phyloP scores from a whole-genome alignment of 768 basidiomycete species.

The Pleurotus ostreatus region DNA sequence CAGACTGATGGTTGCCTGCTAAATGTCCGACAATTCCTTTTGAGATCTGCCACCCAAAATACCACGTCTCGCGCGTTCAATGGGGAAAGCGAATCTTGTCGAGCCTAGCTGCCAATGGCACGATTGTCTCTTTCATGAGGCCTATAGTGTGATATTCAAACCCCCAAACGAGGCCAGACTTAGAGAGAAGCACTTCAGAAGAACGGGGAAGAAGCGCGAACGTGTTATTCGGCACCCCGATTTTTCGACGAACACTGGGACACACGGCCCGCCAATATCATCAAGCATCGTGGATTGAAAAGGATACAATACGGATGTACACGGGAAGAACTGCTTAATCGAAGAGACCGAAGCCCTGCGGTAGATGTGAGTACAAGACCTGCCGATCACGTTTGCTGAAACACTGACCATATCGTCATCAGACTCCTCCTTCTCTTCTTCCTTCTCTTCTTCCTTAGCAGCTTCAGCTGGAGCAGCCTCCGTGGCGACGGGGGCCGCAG shows the following conservation, averaged over 20 bases:
- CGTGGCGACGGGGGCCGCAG: constrained; percentile 59
- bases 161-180: no score
- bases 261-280: constrained; percentile 9
- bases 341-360: constrained; percentile 90
- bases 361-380: constrained; percentile 18
- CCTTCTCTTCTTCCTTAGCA: constrained; percentile 65
- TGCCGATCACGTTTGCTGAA: not conserved
- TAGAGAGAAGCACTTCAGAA: no score
- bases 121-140: no score
- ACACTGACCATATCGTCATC: constrained; percentile 83
- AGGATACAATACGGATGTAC: not conserved
- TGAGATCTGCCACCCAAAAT: not conserved
- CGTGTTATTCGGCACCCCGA: no score
- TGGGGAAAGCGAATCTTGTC: not conserved
- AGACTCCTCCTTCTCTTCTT: constrained; percentile 81
- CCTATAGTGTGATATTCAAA: no score
- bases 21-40: not conserved
- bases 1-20: constrained; percentile 4
- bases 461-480: constrained; percentile 56
- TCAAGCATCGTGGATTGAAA: not conserved
- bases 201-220: no score
- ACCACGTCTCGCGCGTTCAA: not conserved
- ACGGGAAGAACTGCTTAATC: constrained; percentile 46
- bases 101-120: no score
- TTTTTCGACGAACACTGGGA: no score